These are phyloP conservation scores for Nothophoma quercina DNA, from an alignment of 2,329 filamentous ascomycete species.

Conservation along the genomic window DNA sequence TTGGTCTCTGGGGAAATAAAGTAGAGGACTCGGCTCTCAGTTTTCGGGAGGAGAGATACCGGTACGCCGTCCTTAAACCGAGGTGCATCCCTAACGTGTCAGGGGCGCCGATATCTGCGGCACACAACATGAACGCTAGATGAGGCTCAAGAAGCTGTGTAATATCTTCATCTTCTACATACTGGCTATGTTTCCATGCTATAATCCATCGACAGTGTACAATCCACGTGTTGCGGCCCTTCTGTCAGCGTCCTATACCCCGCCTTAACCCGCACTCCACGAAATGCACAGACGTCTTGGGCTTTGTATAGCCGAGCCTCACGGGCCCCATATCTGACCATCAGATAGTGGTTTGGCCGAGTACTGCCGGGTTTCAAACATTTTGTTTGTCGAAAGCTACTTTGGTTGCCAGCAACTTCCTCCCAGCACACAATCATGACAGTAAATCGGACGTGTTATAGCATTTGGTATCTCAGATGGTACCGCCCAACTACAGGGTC, in stretches of 20 bases:
- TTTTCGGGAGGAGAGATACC: slow-evolving; percentile 31
- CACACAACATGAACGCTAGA: slow-evolving; percentile 4
- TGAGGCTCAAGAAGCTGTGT: slow-evolving; percentile 12
- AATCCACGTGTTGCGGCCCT: background rate
- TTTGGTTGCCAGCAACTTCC: background rate
- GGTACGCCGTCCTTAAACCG: slow-evolving; percentile 41
- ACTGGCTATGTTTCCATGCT: too few species aligned
- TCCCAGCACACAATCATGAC: background rate
- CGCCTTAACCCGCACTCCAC: slow-evolving; percentile 19
- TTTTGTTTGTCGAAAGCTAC: background rate
- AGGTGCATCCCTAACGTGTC: slow-evolving; percentile 30
- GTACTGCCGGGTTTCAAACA: background rate
- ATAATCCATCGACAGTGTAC: background rate
- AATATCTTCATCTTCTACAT: background rate
- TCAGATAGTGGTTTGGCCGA: slow-evolving; percentile 3
- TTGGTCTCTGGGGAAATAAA: slow-evolving; percentile 34
- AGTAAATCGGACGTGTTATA: too few species aligned
- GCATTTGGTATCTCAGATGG: background rate
- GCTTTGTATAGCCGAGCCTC: slow-evolving; percentile 9
- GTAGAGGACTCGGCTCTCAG: slow-evolving; percentile 35
- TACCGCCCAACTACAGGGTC: background rate
- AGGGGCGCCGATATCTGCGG: slow-evolving; percentile 7
- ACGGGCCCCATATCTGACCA: slow-evolving; percentile 5
- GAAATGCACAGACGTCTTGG: slow-evolving; percentile 11
- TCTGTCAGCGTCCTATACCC: slow-evolving; percentile 7